phyloP scores from a whole-genome alignment of 768 basidiomycete species.

The Pisolithus orientalis region DNA sequence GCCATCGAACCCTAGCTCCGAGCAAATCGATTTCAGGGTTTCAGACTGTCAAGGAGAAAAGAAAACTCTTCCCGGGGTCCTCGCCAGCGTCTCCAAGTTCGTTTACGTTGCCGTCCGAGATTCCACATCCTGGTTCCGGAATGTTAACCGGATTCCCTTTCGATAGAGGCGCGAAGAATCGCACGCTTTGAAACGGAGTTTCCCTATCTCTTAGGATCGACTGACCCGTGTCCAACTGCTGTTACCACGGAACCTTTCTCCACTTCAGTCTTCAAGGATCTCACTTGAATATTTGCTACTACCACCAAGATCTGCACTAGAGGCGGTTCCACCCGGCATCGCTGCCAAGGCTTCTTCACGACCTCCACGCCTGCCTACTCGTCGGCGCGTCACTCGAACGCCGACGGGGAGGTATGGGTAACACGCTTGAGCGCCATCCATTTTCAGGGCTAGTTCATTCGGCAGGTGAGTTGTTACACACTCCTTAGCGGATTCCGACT shows the following conservation, averaged over 20 bases:
- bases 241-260: too few relatives aligned
- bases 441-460: too few relatives aligned
- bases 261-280: slow-evolving; percentile 41
- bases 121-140: slow-evolving; percentile 70
- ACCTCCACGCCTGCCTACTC: slow-evolving; percentile 52
- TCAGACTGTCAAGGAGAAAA: slow-evolving; percentile 71
- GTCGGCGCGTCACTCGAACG: slow-evolving; percentile 64
- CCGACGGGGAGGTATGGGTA: slow-evolving; percentile 71
- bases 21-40: slow-evolving; percentile 71
- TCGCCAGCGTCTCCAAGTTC: slow-evolving; percentile 54
- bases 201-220: too few relatives aligned
- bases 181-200: too few relatives aligned
- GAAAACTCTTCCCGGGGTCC: slow-evolving; percentile 72
- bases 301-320: too few relatives aligned
- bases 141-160: slow-evolving; percentile 77
- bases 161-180: slow-evolving; percentile 10
- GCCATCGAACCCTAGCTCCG: slow-evolving; percentile 40
- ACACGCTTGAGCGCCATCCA: too few relatives aligned
- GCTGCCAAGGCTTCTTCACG: too few relatives aligned
- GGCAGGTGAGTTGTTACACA: too few relatives aligned
- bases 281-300: slow-evolving; percentile 48
- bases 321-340: too few relatives aligned
- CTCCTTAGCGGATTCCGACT: too few relatives aligned
- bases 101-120: slow-evolving; percentile 62
- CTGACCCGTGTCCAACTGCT: too few relatives aligned